Evolutionary conservation across 2,329 filamentous ascomycete genomes (phyloP).

Genomic region (Sarocladium brachiariae): DNA sequence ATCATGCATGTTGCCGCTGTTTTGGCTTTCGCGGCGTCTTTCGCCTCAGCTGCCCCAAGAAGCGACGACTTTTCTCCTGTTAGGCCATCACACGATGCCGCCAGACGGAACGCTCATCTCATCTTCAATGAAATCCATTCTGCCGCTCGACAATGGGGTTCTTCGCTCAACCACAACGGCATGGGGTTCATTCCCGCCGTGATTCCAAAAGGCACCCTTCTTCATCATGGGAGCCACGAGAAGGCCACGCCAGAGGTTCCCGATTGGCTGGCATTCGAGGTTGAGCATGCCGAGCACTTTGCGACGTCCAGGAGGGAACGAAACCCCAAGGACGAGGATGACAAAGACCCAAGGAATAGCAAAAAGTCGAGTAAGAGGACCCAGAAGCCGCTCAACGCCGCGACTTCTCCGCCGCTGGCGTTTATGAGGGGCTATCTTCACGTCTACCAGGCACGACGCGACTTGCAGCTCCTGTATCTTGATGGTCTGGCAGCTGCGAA

Average conservation of each 20-base stretch:
- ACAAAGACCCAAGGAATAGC: not conserved
- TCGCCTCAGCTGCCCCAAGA: not conserved
- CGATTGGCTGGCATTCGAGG: constrained; percentile 72
- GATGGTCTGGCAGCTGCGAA: constrained; percentile 67
- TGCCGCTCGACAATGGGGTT: constrained; percentile 69
- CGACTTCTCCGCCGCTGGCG: constrained; percentile 6
- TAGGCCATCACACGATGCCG: constrained; percentile 29
- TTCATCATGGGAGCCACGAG: constrained; percentile 58
- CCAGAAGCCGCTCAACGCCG: constrained; percentile 6
- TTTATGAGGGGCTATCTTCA: constrained; percentile 54
- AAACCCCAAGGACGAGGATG: not conserved
- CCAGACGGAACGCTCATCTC: constrained; percentile 48
- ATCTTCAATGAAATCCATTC: constrained; percentile 70
- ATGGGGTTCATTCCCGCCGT: constrained; percentile 63
- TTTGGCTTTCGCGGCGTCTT: not conserved
- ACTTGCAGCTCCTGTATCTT: constrained; percentile 57
- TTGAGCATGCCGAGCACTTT: constrained; percentile 65
- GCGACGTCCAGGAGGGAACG: constrained; percentile 27
- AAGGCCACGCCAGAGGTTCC: constrained; percentile 41
- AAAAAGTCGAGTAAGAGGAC: not conserved
- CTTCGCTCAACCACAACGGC: constrained; percentile 66
- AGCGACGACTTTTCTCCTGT: constrained; percentile 16
- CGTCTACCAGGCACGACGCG: constrained; percentile 52
- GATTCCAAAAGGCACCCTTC: constrained; percentile 55
- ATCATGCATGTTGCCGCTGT: constrained; percentile 1